These are phyloP conservation scores for Fraxinus dipetala DNA, from an alignment of 305 asterid genomes.

Conservation along the genomic window DNA sequence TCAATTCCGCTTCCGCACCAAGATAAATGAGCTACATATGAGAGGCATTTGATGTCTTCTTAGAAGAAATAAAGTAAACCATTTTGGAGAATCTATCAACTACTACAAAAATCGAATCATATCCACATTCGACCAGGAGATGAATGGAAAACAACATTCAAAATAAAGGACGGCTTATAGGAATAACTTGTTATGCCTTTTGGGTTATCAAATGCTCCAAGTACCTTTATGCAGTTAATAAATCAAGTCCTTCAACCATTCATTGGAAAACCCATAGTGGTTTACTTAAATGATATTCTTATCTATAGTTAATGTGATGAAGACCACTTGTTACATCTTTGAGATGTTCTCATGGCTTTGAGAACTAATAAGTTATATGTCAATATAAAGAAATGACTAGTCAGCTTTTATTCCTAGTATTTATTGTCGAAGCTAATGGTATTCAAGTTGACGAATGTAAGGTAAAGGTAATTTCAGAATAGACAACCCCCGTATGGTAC, in stretches of 20 bases:
- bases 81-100: neutral
- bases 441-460: neutral
- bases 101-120: neutral
- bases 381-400: neutral
- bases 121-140: neutral
- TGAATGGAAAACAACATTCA: neutral
- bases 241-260: neutral
- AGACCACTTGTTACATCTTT: neutral
- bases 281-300: neutral
- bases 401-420: neutral
- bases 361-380: neutral
- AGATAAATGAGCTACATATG: neutral
- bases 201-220: neutral
- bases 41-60: neutral
- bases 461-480: neutral
- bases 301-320: neutral
- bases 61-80: neutral
- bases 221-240: neutral
- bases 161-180: neutral
- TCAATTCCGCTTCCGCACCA: neutral
- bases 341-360: neutral
- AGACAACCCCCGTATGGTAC: neutral
- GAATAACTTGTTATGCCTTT: neutral
- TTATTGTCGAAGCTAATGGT: neutral
- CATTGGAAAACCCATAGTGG: neutral